Percentiles rank a stretch among this genome's conserved stretches.
Evolutionary conservation across 2,329 filamentous ascomycete genomes (phyloP).

Genomic region (Apiospora sp.): DNA sequence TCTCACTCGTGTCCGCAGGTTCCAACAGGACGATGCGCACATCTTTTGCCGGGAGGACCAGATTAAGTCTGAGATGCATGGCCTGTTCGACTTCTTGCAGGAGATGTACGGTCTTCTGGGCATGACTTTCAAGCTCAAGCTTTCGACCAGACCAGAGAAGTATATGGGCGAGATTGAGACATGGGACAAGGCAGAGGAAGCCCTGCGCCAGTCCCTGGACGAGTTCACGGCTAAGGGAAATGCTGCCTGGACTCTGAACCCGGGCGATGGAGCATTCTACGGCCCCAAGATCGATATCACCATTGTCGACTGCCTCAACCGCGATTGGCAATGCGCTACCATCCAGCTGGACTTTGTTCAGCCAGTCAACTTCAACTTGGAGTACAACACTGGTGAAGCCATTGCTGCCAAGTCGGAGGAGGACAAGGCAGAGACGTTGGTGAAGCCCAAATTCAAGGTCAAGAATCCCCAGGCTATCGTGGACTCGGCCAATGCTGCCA

Average conservation of each 20-base stretch:
- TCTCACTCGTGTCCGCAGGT: conserved; percentile 82
- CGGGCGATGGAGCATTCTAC: conserved; percentile 97
- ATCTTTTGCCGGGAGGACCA: conserved; percentile 77
- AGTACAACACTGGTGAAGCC: conserved; percentile 79
- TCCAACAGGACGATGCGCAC: conserved; percentile 91
- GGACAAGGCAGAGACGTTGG: conserved; percentile 42
- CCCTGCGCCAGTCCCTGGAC: conserved; percentile 80
- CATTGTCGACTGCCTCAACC: conserved; percentile 84
- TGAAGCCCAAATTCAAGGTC: conserved; percentile 43
- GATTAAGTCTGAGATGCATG: conserved; percentile 70
- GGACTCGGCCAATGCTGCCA: conserved; percentile 42
- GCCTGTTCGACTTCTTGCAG: conserved; percentile 74
- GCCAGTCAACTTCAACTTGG: conserved; percentile 84
- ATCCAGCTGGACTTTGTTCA: conserved; percentile 94
- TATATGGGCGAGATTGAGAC: conserved; percentile 86
- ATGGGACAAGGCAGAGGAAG: conserved; percentile 88
- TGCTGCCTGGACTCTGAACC: conserved; percentile 86
- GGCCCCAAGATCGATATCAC: conserved; percentile 99
- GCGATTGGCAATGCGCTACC: conserved; percentile 89
- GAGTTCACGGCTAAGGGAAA: conserved; percentile 70
- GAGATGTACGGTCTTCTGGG: conserved; percentile 81
- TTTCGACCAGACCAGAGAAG: conserved; percentile 90
- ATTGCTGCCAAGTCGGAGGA: conserved; percentile 50
- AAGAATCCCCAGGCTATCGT: conserved; percentile 41
- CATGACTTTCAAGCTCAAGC: conserved; percentile 91